Base-by-base conservation (phyloP, 2,329 filamentous ascomycete species). In the Zymoseptoria passerinii region DNA sequence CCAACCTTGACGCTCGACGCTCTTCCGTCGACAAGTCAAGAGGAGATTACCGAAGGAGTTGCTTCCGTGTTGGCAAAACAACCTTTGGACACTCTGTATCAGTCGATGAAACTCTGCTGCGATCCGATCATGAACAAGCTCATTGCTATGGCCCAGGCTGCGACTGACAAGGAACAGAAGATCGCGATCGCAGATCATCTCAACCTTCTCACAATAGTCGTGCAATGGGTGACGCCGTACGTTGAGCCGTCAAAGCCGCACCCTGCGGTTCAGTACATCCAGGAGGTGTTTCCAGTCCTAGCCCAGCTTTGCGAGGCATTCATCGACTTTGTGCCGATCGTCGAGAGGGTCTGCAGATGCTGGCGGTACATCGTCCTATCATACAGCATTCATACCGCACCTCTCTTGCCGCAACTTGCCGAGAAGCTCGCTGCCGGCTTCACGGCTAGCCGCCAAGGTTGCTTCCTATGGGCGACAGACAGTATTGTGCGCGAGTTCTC, bases 281-380 rank as follows among this genome's bases (percentile, higher is more conserved):
- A 92, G 67, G 92, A 97, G 71, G 88, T 96, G 19, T 90, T 97
- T 72, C 89, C 90, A 0, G 85, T 96, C 48, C 80, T 97, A 59
- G 85, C 89, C 8, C 90, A 88, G 7, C 89, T 99, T 60, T 81
- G 95, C 57, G 88, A 95, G 68, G 92, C 87, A 70, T 99, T 97
- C 72, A 83, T 92, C 61, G 79, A 82, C 66, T 96, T 92, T 66
- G 81, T 86, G 13, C 92, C 94, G 3, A 95, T 99, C 59, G 88
- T 95, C 64, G 94, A 99, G 77, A 83, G 92, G 49, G 84, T 99
- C 27, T 97, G 92, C 74, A 85, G 92, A 62, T 96, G 90, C 78
- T 99, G 92, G 91, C 85, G 95, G 63, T 89, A 92, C 72, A 96
- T 97, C 89, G 84, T 99, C 48, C 90, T 97, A 59, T 96, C 92